Evolutionary conservation across 2,329 filamentous ascomycete genomes (phyloP).

Genomic region (Zasmidium angulare): DNA sequence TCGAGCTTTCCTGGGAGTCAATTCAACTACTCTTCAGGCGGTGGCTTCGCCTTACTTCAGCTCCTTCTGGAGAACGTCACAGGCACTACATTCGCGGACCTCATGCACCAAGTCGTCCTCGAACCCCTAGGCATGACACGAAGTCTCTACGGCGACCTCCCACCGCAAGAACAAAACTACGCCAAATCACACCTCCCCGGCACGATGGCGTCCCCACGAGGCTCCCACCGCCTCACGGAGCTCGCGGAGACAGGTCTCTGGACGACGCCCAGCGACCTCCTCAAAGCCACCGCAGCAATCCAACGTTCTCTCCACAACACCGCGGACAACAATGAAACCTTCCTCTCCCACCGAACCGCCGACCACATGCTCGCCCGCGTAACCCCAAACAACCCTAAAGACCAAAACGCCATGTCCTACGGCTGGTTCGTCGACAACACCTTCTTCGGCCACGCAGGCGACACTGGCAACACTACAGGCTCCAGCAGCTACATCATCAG

Average conservation of each 20-base stretch:
- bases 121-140: constrained; percentile 26
- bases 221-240: constrained; percentile 24
- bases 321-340: constrained; percentile 1
- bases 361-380: constrained; percentile 24
- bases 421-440: constrained; percentile 20
- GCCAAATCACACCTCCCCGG: constrained; percentile 21
- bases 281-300: constrained; percentile 23
- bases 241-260: constrained; percentile 29
- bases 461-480: constrained; percentile 26
- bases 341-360: constrained; percentile 18
- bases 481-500: constrained; percentile 23
- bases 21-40: constrained; percentile 29
- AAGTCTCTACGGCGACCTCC: constrained; percentile 19
- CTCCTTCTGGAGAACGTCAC: constrained; percentile 24
- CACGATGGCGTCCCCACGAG: constrained; percentile 6
- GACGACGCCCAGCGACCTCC: constrained; percentile 28
- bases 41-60: constrained; percentile 27
- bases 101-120: constrained; percentile 27
- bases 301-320: constrained; percentile 17
- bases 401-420: constrained; percentile 14
- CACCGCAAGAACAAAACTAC: constrained; percentile 19
- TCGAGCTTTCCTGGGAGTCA: constrained; percentile 24
- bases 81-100: constrained; percentile 14
- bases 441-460: constrained; percentile 23
- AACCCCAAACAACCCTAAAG: neutral